Evolutionary conservation across 1,139 yeast species (phyloP), one percentile per base, ranked within the genome.

Genomic region (Ashbya aceris): DNA sequence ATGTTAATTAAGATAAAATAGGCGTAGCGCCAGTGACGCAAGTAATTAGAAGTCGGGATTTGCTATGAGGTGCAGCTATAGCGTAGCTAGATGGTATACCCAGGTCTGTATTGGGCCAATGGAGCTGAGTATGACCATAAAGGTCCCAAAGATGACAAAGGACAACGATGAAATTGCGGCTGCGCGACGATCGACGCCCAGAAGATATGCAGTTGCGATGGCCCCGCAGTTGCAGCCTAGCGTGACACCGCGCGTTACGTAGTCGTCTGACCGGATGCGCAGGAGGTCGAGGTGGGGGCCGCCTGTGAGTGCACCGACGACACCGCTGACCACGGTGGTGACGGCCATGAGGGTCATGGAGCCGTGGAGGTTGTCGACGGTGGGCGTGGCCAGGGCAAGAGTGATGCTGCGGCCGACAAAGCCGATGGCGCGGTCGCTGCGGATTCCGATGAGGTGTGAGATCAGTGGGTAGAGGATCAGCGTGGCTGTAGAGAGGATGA

Each of bases 401-500:
- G 94, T 83, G n/a, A 80, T 86, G 8, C 86, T 79, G 47, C 94
- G 68, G 1, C 91, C 91, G 7, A 83, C 79, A 57, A 82, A 83
- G 1, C 91, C 93, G 34, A 83, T 69, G 0, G 89, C 71, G 28
- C 83, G 64, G 17, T 67, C 62, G 0, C 82, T 56, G 4, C 78
- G 68, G 8, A 83, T 77, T 0, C 87, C 89, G 30, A 83, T 64
- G 9, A 73, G 71, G 56, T 74, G 73, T 53, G 87, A 77, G 8
- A 81, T 54, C 1, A 83, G 71, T 0, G 94, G 94, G 53, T 83
- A 83, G 8, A 75, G 62, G 62, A 82, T 79, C 53, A 80, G 79
- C 4, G 81, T 75, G 31, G 75, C 68, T 7, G 69, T 72, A 9
- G 79, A 73, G 40, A 79, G 72, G 1, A 73, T 56, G n/a, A 79